A percentile compares a stretch with the other conserved stretches of the same genome.
phyloP scores from a whole-genome alignment of 768 basidiomycete species.

The Tephrocybe rancida region DNA sequence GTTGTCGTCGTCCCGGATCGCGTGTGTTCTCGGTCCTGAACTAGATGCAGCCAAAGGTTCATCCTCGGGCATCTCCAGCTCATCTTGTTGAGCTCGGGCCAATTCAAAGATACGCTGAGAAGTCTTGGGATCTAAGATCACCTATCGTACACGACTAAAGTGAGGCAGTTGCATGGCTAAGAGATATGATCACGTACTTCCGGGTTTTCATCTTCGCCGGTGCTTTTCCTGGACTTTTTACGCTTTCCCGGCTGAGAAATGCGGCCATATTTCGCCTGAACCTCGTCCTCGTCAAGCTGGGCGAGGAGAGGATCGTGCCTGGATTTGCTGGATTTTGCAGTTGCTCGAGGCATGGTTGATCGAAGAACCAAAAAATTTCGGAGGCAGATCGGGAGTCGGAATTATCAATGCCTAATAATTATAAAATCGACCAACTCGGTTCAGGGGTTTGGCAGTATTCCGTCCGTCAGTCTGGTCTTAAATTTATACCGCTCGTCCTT shows the following conservation, averaged over 20 bases:
- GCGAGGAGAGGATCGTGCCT: slow-evolving; percentile 88
- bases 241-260: slow-evolving; percentile 77
- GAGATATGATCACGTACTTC: slow-evolving; percentile 45
- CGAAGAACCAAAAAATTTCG: slow-evolving; percentile 15
- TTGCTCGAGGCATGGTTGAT: slow-evolving; percentile 66
- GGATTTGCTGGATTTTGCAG: slow-evolving; percentile 54
- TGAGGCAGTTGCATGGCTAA: slow-evolving; percentile 9
- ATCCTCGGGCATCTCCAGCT: slow-evolving; percentile 64
- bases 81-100: slow-evolving; percentile 91
- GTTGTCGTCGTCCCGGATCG: slow-evolving; percentile 40
- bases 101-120: slow-evolving; percentile 90
- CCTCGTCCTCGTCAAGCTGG: slow-evolving; percentile 81
- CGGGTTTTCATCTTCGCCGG: slow-evolving; percentile 50
- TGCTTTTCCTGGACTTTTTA: slow-evolving; percentile 54
- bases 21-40: slow-evolving; percentile 36
- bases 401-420: background rate
- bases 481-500: slow-evolving; percentile 8
- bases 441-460: slow-evolving; percentile 8
- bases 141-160: slow-evolving; percentile 40
- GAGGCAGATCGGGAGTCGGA: slow-evolving; percentile 15
- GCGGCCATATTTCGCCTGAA: slow-evolving; percentile 76
- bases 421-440: slow-evolving; percentile 1
- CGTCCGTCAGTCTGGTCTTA: slow-evolving; percentile 9
- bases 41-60: slow-evolving; percentile 33
- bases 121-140: slow-evolving; percentile 75